Evolutionary conservation across 805 yeast genomes (phyloP), one percentile per base, ranked within the genome.

Genomic region (Suhomyces prunicola): DNA sequence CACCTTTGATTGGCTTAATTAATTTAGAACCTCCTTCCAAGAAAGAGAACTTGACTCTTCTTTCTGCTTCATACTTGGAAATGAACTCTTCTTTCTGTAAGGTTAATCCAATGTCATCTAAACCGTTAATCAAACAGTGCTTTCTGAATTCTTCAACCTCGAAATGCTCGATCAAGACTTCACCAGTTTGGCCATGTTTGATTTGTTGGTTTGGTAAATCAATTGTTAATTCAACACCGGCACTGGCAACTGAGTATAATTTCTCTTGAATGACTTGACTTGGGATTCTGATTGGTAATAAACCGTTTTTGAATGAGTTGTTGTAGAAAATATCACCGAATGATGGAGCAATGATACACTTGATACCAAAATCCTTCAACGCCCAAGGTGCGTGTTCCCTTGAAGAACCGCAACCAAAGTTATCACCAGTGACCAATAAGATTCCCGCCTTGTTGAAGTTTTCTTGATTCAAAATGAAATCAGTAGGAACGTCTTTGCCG

Each of bases 331-430:
- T 94, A 74, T 94, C 99, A 71, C 98, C 99, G 63, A 93, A 94
- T 0, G 97, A 91, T 53, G 98, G 99, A 5, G 98, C 98, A 71
- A 94, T 92, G 66, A 94, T 88, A 58, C 93, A 87, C 72, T 88
- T 87, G 72, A 94, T 91, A 72, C 99, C 99, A 66, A 94, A 94
- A 74, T 94, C 99, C 65, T 91, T 92, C 60, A 94, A 81, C 2
- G 99, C 98, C 99, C 99, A 94, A 54, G 99, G 98, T 33, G 99
- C 99, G 67, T 94, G 99, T 73, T 94, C 99, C 82, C 99, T 90
- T 1, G 97, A 92, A 41, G 97, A 92, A 65, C 99, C 99, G 78
- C 99, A 94, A 60, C 99, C 99, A 69, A 94, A 94, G 79, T 94
- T 94, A 69, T 90, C 96, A 70, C 99, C 99, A 44, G 96, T 85